Evolutionary conservation across 2,329 filamentous ascomycete species (phyloP), one percentile per base, ranked within the genome.

Genomic region (Fusarium secorum): DNA sequence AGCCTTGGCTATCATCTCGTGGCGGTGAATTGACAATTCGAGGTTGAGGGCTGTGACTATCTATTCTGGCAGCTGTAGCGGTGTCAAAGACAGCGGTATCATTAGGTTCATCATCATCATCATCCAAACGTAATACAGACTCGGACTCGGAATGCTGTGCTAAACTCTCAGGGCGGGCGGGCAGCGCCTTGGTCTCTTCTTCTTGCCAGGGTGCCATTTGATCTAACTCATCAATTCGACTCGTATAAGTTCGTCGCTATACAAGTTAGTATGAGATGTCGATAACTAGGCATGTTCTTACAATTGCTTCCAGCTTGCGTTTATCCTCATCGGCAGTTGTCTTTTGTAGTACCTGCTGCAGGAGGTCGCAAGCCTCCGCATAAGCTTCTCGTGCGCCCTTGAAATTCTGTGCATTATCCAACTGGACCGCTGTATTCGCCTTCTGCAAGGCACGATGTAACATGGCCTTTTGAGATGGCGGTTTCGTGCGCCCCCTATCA

Each of bases 391-490:
- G 91, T 22, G 96, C 96, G 42, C 93, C 94, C 79, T 95, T 93
- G 70, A 96, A 95, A 77, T 98, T 97, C 76, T 96, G 93, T 18
- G 94, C 94, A 87, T 98, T 98, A 82, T 99, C 96, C 42, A 99
- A 88, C 73, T 98, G 88, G 30, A 99, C 96, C 26, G 96, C 96
- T 17, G 93, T 95, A 78, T 99, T 98, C 53, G 96, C 96, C 82
- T 98, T 97, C 78, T 97, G 92, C 59, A 99, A 84, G 1, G 96
- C 96, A 75, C 93, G 93, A n/a, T 95, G 97, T 38, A 99, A 87
- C 95, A 98, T 98, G 15, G 91, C 93, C 84, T 98, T 98, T 79
- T 98, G 92, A 3, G 92, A 94, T 18, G 89, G 88, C n/a, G 82
- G 82, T 68, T 85, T 85, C n/a, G 65, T 62, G 14, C 78, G 76